Conservation (phyloP, 225 moss, liverwort and hornwort species). For the Lunularia cruciata region DNA sequence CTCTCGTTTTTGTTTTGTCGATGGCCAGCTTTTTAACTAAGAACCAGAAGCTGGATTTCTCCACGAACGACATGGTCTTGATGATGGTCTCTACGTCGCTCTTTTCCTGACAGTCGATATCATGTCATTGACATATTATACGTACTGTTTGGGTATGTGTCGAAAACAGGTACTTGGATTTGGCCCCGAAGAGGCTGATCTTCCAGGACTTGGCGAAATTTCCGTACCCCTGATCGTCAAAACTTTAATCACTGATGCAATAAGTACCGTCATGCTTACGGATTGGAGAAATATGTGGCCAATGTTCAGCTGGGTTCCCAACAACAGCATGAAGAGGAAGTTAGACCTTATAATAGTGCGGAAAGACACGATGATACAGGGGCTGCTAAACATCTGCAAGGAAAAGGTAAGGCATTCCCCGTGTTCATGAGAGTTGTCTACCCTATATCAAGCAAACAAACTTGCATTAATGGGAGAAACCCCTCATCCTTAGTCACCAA, state of each 20-base stretch:
- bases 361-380: neutral
- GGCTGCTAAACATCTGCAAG: neutral
- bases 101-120: too few relatives aligned
- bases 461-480: too few relatives aligned
- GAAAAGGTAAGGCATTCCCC: too few relatives aligned
- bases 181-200: neutral
- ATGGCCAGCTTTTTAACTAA: too few relatives aligned
- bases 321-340: constrained; percentile 39
- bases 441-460: too few relatives aligned
- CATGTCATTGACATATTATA: too few relatives aligned
- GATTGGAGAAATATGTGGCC: constrained; percentile 76
- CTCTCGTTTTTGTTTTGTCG: constrained; percentile 22
- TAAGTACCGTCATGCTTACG: constrained; percentile 30
- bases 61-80: too few relatives aligned
- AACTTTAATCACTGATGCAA: neutral
- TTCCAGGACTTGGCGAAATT: neutral
- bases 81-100: too few relatives aligned
- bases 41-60: too few relatives aligned
- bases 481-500: too few relatives aligned
- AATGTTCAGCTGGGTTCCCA: constrained; percentile 51
- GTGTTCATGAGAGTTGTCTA: too few relatives aligned
- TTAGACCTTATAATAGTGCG: neutral
- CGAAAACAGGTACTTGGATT: neutral
- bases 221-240: neutral
- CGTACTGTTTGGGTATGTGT: too few relatives aligned